Evolutionary conservation across 2,329 filamentous ascomycete genomes (phyloP), one percentile per base, ranked within the genome.

Genomic region (Rutstroemia sp.): DNA sequence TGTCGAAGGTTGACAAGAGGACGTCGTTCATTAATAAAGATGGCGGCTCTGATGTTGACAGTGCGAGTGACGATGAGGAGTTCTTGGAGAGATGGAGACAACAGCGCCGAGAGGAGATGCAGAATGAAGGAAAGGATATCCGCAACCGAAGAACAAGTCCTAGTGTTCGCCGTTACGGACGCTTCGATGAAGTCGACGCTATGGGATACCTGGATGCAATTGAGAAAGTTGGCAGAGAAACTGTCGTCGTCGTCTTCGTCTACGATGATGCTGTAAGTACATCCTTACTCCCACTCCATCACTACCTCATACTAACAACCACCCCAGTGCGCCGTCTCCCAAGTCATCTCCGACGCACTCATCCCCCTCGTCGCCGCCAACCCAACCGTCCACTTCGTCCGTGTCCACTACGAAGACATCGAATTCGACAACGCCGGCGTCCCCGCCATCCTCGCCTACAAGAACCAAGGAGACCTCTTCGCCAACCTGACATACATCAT

Each of bases 171-270:
- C 78, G 86, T 57, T 97, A 88, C 69, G 94, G 94, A 21, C 81
- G 80, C 12, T 75, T 97, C 60, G 87, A 92, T 60, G 80, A 83
- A 58, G 94, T 97, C 1, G 92, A 97, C 75, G 92, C 90, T 7
- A 77, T 87, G 61, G 94, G 92, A 17, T 99, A 95, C 67, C 80
- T 99, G n/a, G 92, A 97, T 71, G 92, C 92, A 55, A 90, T 97
- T 64, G 94, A 99, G 74, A 94, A 90, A 73, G 89, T 92, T 4
- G 78, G 84, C 40, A 74, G 84, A 48, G 88, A 92, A 48, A 92
- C 89, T 0, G 81, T 88, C 3, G 92, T 97, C 2, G 87, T 96
- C 2, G 94, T 99, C 27, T 95, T 92, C 73, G 91, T 99, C 62
- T 94, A 91, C 71, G 91, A 96, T 68, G 81, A 88, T 59, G 81